Evolutionary conservation across 176 grass and related monocot species (phyloP), one percentile per base, ranked within the genome.

Genomic region (Aegilops sharonensis): DNA sequence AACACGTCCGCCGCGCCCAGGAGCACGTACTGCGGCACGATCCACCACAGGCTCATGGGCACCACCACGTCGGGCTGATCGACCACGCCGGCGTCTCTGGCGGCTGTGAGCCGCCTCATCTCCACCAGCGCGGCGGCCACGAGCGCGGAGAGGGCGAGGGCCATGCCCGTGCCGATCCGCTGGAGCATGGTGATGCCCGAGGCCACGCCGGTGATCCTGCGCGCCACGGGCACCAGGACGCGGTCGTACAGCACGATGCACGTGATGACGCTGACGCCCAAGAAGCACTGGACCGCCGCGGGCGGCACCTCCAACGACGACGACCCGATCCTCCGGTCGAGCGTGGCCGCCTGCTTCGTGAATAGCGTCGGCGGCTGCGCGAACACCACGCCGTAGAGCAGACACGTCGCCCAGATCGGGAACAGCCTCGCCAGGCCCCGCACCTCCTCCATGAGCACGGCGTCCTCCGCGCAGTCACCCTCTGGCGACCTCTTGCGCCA

Each of bases 41-140:
- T 48, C 92, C 92, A 94, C 89, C 92, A 94, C 42, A 94, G 13
- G 70, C 89, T 94, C 92, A 94, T 94, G 5, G 92, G 86, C 0
- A 91, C 78, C 34, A 30, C 36, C 0, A 57, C 65, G 20, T 17
- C 68, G 0, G 87, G 72, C 14, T 5, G 18, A 13, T 86, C 91
- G 1, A 89, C 54, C 15, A 87, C 1, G 8, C 80, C 89, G 25
- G 85, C 73, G 11, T 89, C 84, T 43, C 15, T 77, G 9, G 89
- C 87, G 3, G 14, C n/a, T 0, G 3, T 50, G 14, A 94, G 78
- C 13, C 89, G 81, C 87, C 24, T 91, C 84, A 45, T 94, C 85
- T 94, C 92, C 15, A 91, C 89, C 11, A 91, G 39, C 13, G 89
- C 78, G 17, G 89, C 84, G 21, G 85, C 52, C n/a, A 79, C 27